Percentiles rank a stretch among this genome's conserved stretches.
These are phyloP conservation scores for Taiozyma sp. DNA, from an alignment of 1,139 yeast genomes.

Conservation along the genomic window DNA sequence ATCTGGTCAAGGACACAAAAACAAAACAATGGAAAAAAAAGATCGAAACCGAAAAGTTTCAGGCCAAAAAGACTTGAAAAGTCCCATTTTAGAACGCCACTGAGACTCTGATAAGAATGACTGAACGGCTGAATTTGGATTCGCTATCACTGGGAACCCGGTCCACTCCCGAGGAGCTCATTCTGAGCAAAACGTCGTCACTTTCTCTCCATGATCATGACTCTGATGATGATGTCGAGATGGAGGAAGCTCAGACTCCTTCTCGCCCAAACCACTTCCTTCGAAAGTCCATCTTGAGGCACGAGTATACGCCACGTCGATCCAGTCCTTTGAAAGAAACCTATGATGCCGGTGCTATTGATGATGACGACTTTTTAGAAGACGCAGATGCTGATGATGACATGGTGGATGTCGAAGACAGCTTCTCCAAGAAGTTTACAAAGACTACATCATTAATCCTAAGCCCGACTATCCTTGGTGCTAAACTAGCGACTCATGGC, in stretches of 20 bases:
- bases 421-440: conserved; percentile 2
- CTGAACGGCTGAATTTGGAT: not conserved
- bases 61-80: not conserved
- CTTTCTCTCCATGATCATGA: conserved; percentile 1
- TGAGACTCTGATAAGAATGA: not conserved
- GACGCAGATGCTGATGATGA: conserved; percentile 1
- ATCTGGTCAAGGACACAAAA: not conserved
- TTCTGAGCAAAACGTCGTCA: not conserved
- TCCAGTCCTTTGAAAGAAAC: conserved; percentile 8
- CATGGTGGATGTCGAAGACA: conserved; percentile 1
- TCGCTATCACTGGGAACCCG: not conserved
- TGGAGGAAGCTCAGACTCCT: not conserved
- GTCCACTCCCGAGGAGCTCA: not conserved
- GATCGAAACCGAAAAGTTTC: not conserved
- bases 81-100: not conserved
- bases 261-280: not conserved
- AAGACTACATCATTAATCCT: conserved; percentile 7
- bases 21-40: not conserved
- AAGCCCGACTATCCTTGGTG: conserved; percentile 11
- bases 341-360: not conserved
- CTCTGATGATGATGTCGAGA: not conserved
- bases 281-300: not conserved
- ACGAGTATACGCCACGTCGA: conserved; percentile 6
- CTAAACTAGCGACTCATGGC: conserved; percentile 9
- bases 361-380: not conserved